These are phyloP conservation scores for Candida stauntonica DNA, from an alignment of 805 yeast genomes.

Conservation along the genomic window DNA sequence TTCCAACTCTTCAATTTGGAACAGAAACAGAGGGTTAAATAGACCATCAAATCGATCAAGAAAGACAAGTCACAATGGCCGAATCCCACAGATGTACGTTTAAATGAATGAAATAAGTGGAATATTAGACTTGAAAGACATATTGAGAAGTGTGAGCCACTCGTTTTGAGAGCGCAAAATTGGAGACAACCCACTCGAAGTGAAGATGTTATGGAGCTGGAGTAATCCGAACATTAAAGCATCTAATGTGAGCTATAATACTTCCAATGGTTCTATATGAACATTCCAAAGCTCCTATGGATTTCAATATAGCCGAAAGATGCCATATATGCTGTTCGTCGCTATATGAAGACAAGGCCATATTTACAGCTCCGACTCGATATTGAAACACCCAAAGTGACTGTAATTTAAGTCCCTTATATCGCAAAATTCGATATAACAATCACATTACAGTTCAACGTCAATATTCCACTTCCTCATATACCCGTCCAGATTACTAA, in stretches of 20 bases:
- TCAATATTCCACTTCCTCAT: neutral
- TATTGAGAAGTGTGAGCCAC: neutral
- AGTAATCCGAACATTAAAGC: too few species aligned
- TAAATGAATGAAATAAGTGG: neutral
- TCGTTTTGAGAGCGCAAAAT: too few species aligned
- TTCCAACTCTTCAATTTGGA: constrained; percentile 18
- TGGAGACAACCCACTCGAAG: too few species aligned
- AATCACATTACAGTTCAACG: neutral
- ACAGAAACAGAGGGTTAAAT: neutral
- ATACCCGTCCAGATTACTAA: constrained; percentile 18
- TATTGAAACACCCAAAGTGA: neutral
- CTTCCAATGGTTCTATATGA: neutral
- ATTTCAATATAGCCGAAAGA: too few species aligned
- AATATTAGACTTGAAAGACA: neutral
- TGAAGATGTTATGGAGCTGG: too few species aligned
- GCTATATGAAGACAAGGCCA: neutral
- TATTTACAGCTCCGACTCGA: too few species aligned
- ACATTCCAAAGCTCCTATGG: too few species aligned
- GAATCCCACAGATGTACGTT: constrained; percentile 97
- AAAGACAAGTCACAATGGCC: constrained; percentile 55
- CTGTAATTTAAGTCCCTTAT: too few species aligned
- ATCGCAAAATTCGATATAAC: too few species aligned
- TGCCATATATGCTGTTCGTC: too few species aligned
- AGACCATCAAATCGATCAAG: constrained; percentile 1
- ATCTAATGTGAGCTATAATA: too few species aligned